phyloP scores from a whole-genome alignment of 352 stramenopile genomes.

The Phytophthora syringae region DNA sequence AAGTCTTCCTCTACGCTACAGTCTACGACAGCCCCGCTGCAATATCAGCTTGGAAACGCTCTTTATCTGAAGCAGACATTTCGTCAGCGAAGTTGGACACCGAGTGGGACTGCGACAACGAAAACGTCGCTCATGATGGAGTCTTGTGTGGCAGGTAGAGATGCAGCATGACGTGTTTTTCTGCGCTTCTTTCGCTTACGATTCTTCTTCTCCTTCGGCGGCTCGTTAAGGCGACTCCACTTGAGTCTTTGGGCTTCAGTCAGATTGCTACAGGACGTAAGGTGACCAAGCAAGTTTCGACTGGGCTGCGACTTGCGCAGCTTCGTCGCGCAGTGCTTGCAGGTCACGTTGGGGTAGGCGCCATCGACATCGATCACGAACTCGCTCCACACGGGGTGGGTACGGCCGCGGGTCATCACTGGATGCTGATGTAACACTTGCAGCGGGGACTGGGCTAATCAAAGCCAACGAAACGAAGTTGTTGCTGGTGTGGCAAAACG shows the following conservation, averaged over 20 bases:
- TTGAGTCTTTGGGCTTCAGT: conserved; percentile 3
- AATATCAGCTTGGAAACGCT: conserved; percentile 9
- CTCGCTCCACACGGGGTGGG: background rate
- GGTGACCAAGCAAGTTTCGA: conserved; percentile 1
- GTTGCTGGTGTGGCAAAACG: too few species aligned
- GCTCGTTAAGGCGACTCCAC: conserved; percentile 7
- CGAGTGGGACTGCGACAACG: conserved; percentile 1
- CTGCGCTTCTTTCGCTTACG: conserved; percentile 2
- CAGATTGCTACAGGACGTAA: background rate
- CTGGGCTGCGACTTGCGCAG: conserved; percentile 8
- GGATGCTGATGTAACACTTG: too few species aligned
- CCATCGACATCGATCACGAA: background rate
- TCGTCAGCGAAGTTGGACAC: background rate
- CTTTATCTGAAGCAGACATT: background rate
- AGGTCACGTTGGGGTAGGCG: background rate
- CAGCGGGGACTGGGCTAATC: too few species aligned
- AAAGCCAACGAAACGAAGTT: too few species aligned
- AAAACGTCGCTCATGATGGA: conserved; percentile 4
- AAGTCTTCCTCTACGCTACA: too few species aligned
- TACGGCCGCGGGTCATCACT: background rate
- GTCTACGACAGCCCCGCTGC: too few species aligned
- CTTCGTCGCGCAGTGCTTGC: background rate
- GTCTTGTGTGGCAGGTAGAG: background rate
- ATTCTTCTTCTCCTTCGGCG: background rate
- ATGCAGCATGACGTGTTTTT: background rate